phyloP scores from a whole-genome alignment of 768 basidiomycete species.

The Boletus tomentosulus region DNA sequence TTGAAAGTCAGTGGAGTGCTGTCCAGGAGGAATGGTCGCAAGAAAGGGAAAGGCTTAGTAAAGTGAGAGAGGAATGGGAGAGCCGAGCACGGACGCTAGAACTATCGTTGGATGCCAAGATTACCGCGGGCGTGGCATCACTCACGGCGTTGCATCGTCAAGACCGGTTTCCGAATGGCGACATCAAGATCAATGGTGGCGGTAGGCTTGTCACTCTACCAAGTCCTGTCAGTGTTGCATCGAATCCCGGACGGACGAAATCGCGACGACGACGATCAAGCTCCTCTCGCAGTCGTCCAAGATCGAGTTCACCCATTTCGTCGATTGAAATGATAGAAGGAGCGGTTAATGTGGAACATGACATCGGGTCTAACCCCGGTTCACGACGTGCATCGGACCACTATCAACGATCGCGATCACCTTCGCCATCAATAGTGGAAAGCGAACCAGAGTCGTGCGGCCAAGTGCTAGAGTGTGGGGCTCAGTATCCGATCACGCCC shows the following conservation, averaged over 20 bases:
- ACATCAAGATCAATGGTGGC: constrained; percentile 26
- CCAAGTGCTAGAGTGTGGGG: constrained; percentile 13
- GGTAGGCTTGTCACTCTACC: constrained; percentile 71
- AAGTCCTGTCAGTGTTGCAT: constrained; percentile 66
- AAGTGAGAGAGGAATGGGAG: constrained; percentile 84
- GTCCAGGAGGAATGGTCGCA: constrained; percentile 80
- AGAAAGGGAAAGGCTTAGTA: constrained; percentile 70
- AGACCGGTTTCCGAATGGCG: constrained; percentile 33
- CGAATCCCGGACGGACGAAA: constrained; percentile 48
- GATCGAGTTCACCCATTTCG: constrained; percentile 33
- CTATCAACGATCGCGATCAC: constrained; percentile 25
- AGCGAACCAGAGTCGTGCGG: constrained; percentile 28
- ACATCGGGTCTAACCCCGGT: constrained; percentile 13
- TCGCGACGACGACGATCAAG: constrained; percentile 43
- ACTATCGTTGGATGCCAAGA: constrained; percentile 46
- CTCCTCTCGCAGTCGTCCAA: constrained; percentile 37
- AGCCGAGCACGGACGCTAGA: constrained; percentile 50
- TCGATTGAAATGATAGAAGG: constrained; percentile 34
- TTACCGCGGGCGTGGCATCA: constrained; percentile 30
- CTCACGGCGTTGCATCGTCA: constrained; percentile 31
- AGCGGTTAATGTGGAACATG: constrained; percentile 15
- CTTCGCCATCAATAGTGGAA: constrained; percentile 28
- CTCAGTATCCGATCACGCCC: constrained; percentile 30
- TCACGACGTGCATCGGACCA: constrained; percentile 25
- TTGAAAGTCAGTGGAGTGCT: constrained; percentile 75